A percentile compares a stretch with the other conserved stretches of the same genome.
These are phyloP conservation scores for Melampsora abietis-canadensis DNA, from an alignment of 1,284 basidiomycete species.

Conservation along the genomic window DNA sequence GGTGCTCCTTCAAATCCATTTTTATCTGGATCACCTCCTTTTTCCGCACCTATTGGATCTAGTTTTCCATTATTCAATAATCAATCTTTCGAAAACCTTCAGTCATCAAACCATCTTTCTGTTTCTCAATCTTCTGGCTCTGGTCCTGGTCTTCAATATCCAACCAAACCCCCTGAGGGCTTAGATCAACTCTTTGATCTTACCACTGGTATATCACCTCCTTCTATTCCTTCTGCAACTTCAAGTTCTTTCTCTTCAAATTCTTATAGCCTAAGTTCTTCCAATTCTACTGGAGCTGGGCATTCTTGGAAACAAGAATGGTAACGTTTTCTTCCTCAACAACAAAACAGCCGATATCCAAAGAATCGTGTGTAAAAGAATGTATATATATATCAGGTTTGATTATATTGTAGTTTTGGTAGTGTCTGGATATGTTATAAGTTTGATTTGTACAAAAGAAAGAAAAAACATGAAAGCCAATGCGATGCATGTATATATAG, in stretches of 20 bases:
- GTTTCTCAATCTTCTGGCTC: conserved; percentile 1
- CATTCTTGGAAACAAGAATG: conserved; percentile 1
- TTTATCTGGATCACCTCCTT: not conserved
- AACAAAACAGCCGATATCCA: too few species aligned
- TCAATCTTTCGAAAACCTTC: not conserved
- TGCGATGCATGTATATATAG: too few species aligned
- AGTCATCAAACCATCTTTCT: not conserved
- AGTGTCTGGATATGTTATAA: too few species aligned
- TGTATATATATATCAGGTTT: too few species aligned
- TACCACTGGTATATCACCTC: not conserved
- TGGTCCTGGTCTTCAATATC: not conserved
- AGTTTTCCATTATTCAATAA: not conserved
- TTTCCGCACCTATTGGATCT: not conserved
- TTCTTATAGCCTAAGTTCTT: not conserved
- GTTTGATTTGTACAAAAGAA: too few species aligned
- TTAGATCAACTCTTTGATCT: not conserved
- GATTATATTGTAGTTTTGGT: too few species aligned
- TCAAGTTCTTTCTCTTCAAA: conserved; percentile 1
- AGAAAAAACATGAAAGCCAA: too few species aligned
- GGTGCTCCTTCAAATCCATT: not conserved
- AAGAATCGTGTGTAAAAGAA: too few species aligned
- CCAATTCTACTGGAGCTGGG: not conserved
- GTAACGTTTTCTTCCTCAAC: not conserved
- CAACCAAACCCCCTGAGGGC: not conserved
- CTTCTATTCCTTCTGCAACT: not conserved